Percentiles rank a stretch among this genome's conserved stretches.
Evolutionary conservation across 2,329 filamentous ascomycete species (phyloP).

Genomic region (Rhytidhysteron rufulum): DNA sequence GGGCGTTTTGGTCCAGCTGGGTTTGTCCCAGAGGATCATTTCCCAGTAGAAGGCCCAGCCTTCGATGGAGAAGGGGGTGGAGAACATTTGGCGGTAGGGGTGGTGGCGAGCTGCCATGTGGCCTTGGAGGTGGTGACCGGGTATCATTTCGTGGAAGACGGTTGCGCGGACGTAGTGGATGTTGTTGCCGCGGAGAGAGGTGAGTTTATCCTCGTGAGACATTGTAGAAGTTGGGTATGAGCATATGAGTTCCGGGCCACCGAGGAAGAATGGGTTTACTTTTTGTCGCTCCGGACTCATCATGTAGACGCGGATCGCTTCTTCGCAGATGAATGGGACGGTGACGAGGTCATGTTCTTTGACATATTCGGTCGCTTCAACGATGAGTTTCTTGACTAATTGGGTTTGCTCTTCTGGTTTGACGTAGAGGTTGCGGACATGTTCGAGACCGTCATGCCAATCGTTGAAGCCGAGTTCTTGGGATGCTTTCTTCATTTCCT

Average conservation of each 20-base stretch:
- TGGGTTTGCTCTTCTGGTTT: conserved; percentile 52
- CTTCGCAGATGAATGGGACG: conserved; percentile 50
- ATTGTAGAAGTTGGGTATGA: conserved; percentile 54
- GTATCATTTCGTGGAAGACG: conserved; percentile 60
- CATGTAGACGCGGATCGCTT: conserved; percentile 56
- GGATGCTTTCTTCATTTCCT: conserved; percentile 52
- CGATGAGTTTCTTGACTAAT: conserved; percentile 50
- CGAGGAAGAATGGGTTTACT: conserved; percentile 58
- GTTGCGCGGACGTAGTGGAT: conserved; percentile 55
- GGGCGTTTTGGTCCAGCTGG: conserved; percentile 46
- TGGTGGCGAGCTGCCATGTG: conserved; percentile 47
- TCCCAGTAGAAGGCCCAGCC: conserved; percentile 64
- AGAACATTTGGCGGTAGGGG: conserved; percentile 51
- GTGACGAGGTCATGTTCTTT: conserved; percentile 53
- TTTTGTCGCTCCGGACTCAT: conserved; percentile 53
- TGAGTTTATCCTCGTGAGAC: conserved; percentile 53
- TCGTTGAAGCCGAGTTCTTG: conserved; percentile 46
- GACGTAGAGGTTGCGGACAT: conserved; percentile 54
- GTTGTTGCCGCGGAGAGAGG: conserved; percentile 60
- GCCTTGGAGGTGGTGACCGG: conserved; percentile 55
- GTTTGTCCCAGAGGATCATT: conserved; percentile 53
- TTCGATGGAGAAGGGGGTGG: conserved; percentile 58
- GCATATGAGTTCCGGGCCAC: conserved; percentile 52
- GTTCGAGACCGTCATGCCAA: conserved; percentile 53
- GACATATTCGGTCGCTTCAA: conserved; percentile 53